phyloP scores from a whole-genome alignment of 1,284 basidiomycete genomes.

The Trametes versicolor region DNA sequence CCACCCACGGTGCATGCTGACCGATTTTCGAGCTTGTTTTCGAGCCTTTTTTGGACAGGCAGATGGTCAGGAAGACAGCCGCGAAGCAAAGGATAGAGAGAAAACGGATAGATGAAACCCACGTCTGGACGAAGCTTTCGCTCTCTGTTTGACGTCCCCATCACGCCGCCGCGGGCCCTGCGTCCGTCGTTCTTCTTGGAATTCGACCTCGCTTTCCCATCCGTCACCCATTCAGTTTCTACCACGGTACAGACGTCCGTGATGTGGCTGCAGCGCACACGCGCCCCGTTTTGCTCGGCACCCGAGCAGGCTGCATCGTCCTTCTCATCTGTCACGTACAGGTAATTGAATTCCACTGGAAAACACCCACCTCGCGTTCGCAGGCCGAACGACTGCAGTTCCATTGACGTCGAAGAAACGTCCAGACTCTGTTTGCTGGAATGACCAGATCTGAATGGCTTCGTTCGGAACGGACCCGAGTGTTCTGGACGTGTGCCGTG shows the following conservation, averaged over 20 bases:
- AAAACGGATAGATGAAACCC: constrained; percentile 24
- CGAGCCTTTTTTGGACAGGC: constrained; percentile 1
- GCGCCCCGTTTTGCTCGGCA: neutral
- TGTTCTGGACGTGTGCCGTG: too few relatives aligned
- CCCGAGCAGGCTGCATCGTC: neutral
- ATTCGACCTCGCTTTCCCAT: neutral
- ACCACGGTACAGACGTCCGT: constrained; percentile 2
- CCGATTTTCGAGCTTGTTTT: constrained; percentile 17
- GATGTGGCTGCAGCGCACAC: neutral
- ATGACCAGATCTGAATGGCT: too few relatives aligned
- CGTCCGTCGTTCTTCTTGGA: neutral
- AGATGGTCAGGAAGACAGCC: constrained; percentile 6
- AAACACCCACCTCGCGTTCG: neutral
- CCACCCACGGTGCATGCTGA: constrained; percentile 11
- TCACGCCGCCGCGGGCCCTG: constrained; percentile 15
- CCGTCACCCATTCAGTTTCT: neutral
- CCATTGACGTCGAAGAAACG: neutral
- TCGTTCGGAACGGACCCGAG: too few relatives aligned
- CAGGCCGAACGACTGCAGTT: neutral
- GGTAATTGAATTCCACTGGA: neutral
- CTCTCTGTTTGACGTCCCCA: constrained; percentile 10
- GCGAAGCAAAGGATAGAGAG: constrained; percentile 16
- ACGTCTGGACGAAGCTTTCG: constrained; percentile 8
- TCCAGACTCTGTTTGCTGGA: too few relatives aligned
- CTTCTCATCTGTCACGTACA: neutral